Evolutionary conservation across 2,329 filamentous ascomycete species (phyloP).

Genomic region (Xylariaceae sp.): DNA sequence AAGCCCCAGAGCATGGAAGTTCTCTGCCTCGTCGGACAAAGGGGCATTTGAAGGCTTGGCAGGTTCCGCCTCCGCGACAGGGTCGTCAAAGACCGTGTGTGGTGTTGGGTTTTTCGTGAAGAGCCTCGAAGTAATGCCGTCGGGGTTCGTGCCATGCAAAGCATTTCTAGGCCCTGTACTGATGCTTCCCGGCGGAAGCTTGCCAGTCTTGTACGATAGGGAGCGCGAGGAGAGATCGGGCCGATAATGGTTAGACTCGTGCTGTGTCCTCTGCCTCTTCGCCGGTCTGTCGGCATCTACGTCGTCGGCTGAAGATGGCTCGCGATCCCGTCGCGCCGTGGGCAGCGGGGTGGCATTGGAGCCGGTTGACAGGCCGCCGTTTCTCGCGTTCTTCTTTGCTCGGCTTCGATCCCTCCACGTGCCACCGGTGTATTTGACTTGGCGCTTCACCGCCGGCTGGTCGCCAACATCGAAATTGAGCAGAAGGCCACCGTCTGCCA

Average conservation of each 20-base stretch:
- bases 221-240: constrained; percentile 19
- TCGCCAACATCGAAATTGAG: constrained; percentile 84
- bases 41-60: constrained; percentile 86
- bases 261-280: constrained; percentile 43
- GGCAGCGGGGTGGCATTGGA: constrained; percentile 29
- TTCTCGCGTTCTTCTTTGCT: constrained; percentile 61
- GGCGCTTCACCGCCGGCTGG: constrained; percentile 53
- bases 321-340: constrained; percentile 22
- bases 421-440: constrained; percentile 77
- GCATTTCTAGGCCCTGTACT: constrained; percentile 19
- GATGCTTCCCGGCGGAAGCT: constrained; percentile 35
- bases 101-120: constrained; percentile 85
- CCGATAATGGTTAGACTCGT: constrained; percentile 7
- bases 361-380: constrained; percentile 24
- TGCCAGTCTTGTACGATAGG: constrained; percentile 34
- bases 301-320: constrained; percentile 17
- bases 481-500: constrained; percentile 94
- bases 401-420: constrained; percentile 84
- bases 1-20: constrained; percentile 81
- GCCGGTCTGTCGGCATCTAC: constrained; percentile 31
- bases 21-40: constrained; percentile 75
- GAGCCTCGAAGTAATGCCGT: constrained; percentile 73
- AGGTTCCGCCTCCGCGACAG: constrained; percentile 46
- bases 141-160: constrained; percentile 21
- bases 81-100: constrained; percentile 56